Conservation (phyloP, 768 basidiomycete genomes). For the Amanita exitialis region DNA sequence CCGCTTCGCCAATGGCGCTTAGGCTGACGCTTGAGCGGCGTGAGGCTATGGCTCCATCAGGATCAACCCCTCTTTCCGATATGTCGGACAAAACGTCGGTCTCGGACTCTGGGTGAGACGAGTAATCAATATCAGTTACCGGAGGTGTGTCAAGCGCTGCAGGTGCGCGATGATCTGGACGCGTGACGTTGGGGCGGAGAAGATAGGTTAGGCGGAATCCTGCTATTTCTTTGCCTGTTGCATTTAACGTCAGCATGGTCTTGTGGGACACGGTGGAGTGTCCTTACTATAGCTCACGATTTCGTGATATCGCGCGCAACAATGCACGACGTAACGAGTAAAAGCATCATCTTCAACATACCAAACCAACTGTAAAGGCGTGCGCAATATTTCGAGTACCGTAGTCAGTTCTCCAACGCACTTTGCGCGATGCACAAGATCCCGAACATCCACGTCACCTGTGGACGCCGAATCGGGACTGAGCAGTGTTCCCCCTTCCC, state of each 20-base stretch:
- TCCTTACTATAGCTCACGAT: constrained; percentile 74
- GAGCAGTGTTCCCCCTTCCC: constrained; percentile 42
- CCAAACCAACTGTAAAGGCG: constrained; percentile 66
- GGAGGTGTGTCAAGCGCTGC: constrained; percentile 60
- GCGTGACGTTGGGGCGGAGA: constrained; percentile 65
- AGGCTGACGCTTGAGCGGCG: not conserved
- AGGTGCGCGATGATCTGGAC: constrained; percentile 38
- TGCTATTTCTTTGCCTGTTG: constrained; percentile 45
- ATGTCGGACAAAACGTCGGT: constrained; percentile 40
- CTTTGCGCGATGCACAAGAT: constrained; percentile 23
- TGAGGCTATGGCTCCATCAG: constrained; percentile 23
- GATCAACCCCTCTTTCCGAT: constrained; percentile 28
- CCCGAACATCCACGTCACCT: constrained; percentile 9
- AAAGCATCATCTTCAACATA: constrained; percentile 60
- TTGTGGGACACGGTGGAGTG: not conserved
- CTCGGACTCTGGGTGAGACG: constrained; percentile 37
- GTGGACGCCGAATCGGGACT: constrained; percentile 29
- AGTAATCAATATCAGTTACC: constrained; percentile 52
- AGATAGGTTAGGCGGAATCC: constrained; percentile 67
- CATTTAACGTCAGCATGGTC: not conserved
- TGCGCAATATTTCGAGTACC: constrained; percentile 57
- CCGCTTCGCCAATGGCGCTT: not conserved
- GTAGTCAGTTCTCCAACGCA: constrained; percentile 41
- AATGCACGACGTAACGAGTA: constrained; percentile 75
- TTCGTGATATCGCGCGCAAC: constrained; percentile 70